phyloP scores from a whole-genome alignment of 805 yeast species.

The Starmerella sirachaensis region DNA sequence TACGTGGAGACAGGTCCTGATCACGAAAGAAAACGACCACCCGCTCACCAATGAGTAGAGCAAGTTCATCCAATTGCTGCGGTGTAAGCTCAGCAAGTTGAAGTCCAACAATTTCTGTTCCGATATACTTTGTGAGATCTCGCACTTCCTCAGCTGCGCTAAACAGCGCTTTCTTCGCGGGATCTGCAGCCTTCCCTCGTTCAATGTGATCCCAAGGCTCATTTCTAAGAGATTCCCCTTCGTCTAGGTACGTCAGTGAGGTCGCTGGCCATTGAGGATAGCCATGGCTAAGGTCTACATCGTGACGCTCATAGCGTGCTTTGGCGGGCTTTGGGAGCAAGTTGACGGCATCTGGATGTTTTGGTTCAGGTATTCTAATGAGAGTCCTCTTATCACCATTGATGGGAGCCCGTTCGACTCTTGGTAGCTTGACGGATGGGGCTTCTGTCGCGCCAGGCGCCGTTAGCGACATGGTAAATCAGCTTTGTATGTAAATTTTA shows the following conservation, averaged over 20 bases:
- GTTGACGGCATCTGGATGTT: background rate
- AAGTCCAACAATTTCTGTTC: conserved; percentile 41
- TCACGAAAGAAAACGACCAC: conserved; percentile 41
- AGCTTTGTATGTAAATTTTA: no score
- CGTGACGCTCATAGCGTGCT: conserved; percentile 5
- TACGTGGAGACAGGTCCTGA: conserved; percentile 34
- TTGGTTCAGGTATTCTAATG: background rate
- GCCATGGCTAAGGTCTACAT: conserved; percentile 5
- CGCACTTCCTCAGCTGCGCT: conserved; percentile 34
- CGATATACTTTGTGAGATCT: conserved; percentile 36
- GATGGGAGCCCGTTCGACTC: no score
- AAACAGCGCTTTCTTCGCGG: conserved; percentile 27
- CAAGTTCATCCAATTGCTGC: conserved; percentile 38
- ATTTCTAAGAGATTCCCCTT: conserved; percentile 4
- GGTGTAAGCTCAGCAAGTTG: conserved; percentile 35
- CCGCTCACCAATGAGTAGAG: conserved; percentile 37
- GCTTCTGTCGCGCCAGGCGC: no score
- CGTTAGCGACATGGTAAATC: no score
- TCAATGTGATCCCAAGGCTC: conserved; percentile 11
- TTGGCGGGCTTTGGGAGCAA: conserved; percentile 8
- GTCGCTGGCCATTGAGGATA: conserved; percentile 10
- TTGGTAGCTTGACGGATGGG: no score
- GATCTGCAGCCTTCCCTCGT: conserved; percentile 10
- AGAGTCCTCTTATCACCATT: no score
- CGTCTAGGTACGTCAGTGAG: conserved; percentile 8